Evolutionary conservation across 192 early-diverging fungal genomes (phyloP).

Genomic region (Backusella psychrophila): DNA sequence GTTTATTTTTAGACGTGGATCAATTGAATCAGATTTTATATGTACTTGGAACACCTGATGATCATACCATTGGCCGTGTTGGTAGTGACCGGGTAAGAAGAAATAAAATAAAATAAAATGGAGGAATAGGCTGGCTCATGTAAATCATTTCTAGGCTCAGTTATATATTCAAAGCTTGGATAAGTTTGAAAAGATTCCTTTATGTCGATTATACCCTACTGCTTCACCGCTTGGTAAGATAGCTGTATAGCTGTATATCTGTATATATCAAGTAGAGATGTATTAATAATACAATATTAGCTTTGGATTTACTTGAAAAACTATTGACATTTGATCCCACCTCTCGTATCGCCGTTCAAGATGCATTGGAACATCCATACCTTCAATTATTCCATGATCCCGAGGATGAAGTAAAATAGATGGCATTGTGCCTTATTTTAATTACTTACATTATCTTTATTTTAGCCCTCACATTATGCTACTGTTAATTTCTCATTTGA

Average conservation of each 20-base stretch:
- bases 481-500: constrained; percentile 84
- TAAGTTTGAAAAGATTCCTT: constrained; percentile 74
- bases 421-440: neutral
- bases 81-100: constrained; percentile 76
- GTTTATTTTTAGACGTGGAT: constrained; percentile 62
- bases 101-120: neutral
- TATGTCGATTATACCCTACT: constrained; percentile 79
- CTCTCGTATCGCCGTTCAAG: constrained; percentile 84
- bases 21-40: constrained; percentile 94
- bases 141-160: constrained; percentile 61
- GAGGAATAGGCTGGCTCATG: neutral
- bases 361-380: constrained; percentile 91
- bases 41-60: constrained; percentile 90
- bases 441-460: neutral
- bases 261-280: constrained; percentile 37
- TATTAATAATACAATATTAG: neutral
- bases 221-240: constrained; percentile 73
- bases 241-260: no score
- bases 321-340: constrained; percentile 87
- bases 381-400: constrained; percentile 56
- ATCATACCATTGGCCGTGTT: constrained; percentile 74
- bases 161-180: constrained; percentile 84
- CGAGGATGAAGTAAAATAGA: constrained; percentile 25
- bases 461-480: constrained; percentile 54
- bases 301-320: constrained; percentile 74